Conservation (phyloP, 139 green algal genomes). For the Coelastrella sp. region DNA sequence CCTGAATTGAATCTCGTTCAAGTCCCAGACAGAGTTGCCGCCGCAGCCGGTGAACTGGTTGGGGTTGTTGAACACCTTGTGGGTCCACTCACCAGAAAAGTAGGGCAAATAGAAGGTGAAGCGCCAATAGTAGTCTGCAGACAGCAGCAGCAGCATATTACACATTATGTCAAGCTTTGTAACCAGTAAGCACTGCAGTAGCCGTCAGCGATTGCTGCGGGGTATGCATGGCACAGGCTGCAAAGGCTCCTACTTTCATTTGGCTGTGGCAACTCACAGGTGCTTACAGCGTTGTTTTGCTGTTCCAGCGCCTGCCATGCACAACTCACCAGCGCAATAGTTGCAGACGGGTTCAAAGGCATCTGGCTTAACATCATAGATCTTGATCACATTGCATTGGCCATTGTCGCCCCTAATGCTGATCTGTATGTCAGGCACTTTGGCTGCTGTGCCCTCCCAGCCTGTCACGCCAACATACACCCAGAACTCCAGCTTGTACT, state of each 20-base stretch:
- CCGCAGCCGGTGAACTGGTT: slow-evolving; percentile 55
- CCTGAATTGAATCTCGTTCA: slow-evolving; percentile 48
- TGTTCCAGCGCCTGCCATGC: background rate
- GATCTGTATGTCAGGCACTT: slow-evolving; percentile 53
- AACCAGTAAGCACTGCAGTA: background rate
- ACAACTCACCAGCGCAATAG: background rate
- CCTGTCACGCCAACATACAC: slow-evolving; percentile 44
- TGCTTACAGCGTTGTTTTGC: no score
- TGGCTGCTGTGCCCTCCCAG: slow-evolving; percentile 43
- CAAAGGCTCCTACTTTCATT: no score
- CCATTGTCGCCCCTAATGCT: slow-evolving; percentile 50
- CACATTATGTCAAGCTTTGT: background rate
- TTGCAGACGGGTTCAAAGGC: slow-evolving; percentile 46
- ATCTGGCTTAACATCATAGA: slow-evolving; percentile 45
- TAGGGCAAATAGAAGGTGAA: slow-evolving; percentile 46
- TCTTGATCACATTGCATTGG: slow-evolving; percentile 41
- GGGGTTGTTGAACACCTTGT: slow-evolving; percentile 17
- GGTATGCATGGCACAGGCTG: no score
- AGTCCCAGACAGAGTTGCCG: slow-evolving; percentile 49
- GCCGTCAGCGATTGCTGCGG: background rate
- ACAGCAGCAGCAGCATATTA: background rate
- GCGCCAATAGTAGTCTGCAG: slow-evolving; percentile 44
- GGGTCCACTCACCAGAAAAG: slow-evolving; percentile 30
- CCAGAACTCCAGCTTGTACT: slow-evolving; percentile 49
- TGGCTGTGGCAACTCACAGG: no score